A percentile compares a stretch with the other conserved stretches of the same genome.
Conservation (phyloP, 306 rosid species). For the Trifolium fragiferum region DNA sequence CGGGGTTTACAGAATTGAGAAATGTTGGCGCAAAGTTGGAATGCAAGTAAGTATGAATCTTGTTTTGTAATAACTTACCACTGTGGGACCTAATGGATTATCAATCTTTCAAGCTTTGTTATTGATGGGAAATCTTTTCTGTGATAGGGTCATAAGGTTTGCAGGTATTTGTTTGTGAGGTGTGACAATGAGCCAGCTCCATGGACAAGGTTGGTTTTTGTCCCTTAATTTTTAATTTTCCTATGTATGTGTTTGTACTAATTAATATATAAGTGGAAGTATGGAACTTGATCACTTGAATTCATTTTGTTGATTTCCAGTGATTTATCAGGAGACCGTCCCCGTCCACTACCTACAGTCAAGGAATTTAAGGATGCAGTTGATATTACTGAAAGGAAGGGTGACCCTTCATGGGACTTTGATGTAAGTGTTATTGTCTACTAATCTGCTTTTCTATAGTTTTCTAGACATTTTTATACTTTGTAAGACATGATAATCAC, state of each 20-base stretch:
- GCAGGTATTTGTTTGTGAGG: slow-evolving; percentile 77
- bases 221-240: neutral
- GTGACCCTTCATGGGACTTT: slow-evolving; percentile 68
- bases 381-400: slow-evolving; percentile 60
- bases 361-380: slow-evolving; percentile 57
- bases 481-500: neutral
- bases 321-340: slow-evolving; percentile 71
- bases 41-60: slow-evolving; percentile 56
- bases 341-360: slow-evolving; percentile 59
- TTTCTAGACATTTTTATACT: neutral
- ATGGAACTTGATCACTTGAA: neutral
- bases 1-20: slow-evolving; percentile 81
- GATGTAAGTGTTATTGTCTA: slow-evolving; percentile 52
- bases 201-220: slow-evolving; percentile 62
- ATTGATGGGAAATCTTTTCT: neutral
- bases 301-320: slow-evolving; percentile 46
- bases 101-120: neutral
- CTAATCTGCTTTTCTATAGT: neutral
- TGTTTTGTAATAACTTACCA: neutral
- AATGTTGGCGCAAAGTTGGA: slow-evolving; percentile 87
- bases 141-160: slow-evolving; percentile 70
- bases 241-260: neutral
- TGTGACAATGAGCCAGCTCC: slow-evolving; percentile 92
- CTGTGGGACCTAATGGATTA: neutral
- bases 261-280: neutral